Conservation (phyloP, 306 rosid species). For the Ormosia emarginata region DNA sequence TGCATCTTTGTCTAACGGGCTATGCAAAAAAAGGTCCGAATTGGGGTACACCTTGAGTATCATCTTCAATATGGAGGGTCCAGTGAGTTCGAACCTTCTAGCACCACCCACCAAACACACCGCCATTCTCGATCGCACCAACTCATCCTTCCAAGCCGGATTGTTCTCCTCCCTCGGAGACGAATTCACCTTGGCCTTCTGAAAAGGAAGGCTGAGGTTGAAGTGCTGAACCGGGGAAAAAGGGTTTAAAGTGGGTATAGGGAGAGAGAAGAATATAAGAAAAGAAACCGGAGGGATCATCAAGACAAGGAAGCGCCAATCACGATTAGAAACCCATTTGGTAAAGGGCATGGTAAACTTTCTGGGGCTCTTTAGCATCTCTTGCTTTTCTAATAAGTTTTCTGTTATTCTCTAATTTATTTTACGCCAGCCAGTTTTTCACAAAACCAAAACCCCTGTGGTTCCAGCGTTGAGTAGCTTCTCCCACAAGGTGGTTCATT, state of each 20-base stretch:
- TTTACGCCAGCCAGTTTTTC: background rate
- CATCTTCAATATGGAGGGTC: constrained; percentile 70
- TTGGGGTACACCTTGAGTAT: constrained; percentile 64
- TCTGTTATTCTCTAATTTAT: background rate
- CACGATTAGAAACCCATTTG: constrained; percentile 33
- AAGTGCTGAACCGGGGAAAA: constrained; percentile 41
- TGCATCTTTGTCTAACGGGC: constrained; percentile 58
- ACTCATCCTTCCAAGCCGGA: constrained; percentile 31
- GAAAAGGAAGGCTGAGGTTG: constrained; percentile 21
- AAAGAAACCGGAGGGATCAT: constrained; percentile 50
- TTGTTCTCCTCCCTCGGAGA: background rate
- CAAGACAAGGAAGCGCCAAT: constrained; percentile 51
- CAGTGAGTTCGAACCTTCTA: constrained; percentile 85
- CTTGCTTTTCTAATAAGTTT: background rate
- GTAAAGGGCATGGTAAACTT: constrained; percentile 20
- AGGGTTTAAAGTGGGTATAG: constrained; percentile 23
- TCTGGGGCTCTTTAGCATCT: constrained; percentile 29
- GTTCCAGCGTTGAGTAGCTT: background rate
- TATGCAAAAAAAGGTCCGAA: constrained; percentile 76
- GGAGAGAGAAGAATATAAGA: constrained; percentile 39
- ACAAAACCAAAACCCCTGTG: constrained; percentile 11
- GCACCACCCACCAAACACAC: constrained; percentile 97
- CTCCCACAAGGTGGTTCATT: background rate
- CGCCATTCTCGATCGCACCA: constrained; percentile 68
- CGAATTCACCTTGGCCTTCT: background rate